phyloP scores from a whole-genome alignment of 371 early-diverging fungal species.

The Haplosporangium sp. region DNA sequence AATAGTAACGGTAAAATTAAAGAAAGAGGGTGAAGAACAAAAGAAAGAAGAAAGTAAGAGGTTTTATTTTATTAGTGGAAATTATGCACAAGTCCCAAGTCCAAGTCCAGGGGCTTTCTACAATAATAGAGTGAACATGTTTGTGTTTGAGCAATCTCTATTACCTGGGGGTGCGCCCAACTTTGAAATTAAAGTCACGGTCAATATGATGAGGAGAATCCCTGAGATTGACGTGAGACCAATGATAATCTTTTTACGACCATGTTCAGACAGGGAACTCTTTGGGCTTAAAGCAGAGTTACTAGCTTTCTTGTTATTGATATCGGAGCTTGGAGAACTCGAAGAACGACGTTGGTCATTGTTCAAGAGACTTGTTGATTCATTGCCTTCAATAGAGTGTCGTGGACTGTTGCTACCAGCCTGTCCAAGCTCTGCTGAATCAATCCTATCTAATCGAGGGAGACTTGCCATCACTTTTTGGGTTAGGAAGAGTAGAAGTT shows the following conservation, averaged over 20 bases:
- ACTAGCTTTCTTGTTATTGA: conserved; percentile 8
- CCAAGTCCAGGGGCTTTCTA: too few species aligned
- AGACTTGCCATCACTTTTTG: not conserved
- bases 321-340: not conserved
- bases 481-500: too few species aligned
- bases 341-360: not conserved
- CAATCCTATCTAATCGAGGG: conserved; percentile 6
- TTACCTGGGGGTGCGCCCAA: conserved; percentile 19
- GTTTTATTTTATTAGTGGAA: too few species aligned
- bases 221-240: conserved; percentile 18
- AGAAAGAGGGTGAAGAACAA: not conserved
- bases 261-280: conserved; percentile 18
- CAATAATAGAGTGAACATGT: too few species aligned
- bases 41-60: not conserved
- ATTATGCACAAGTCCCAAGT: not conserved
- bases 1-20: too few species aligned
- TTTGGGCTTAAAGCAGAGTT: conserved; percentile 6
- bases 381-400: conserved; percentile 16
- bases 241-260: conserved; percentile 25
- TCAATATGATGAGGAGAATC: conserved; percentile 21
- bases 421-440: conserved; percentile 37
- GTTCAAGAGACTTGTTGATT: conserved; percentile 14
- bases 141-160: too few species aligned
- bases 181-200: conserved; percentile 17
- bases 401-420: not conserved